Evolutionary conservation across 2,329 filamentous ascomycete species (phyloP).

Genomic region (Penicillium sp.): DNA sequence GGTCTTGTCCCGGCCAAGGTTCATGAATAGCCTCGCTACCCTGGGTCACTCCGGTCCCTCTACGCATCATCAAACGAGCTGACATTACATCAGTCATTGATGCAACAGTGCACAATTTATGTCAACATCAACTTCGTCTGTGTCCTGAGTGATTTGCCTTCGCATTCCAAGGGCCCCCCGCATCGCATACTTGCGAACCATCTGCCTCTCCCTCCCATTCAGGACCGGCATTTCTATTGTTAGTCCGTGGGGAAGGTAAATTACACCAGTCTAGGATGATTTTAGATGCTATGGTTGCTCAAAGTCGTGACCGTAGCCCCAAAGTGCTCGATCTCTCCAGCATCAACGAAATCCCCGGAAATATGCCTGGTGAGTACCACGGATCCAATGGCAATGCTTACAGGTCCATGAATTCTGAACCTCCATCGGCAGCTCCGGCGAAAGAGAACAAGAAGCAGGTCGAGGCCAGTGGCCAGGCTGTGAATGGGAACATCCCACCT

Average conservation of each 20-base stretch:
- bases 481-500: slow-evolving; percentile 52
- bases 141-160: slow-evolving; percentile 5
- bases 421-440: slow-evolving; percentile 19
- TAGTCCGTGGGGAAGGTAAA: slow-evolving; percentile 8
- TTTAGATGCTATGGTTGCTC: slow-evolving; percentile 38
- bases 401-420: slow-evolving; percentile 22
- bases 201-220: neutral
- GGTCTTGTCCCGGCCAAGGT: slow-evolving; percentile 17
- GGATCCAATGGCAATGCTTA: neutral
- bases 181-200: slow-evolving; percentile 2
- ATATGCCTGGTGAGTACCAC: slow-evolving; percentile 36
- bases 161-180: neutral
- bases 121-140: slow-evolving; percentile 1
- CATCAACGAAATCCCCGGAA: slow-evolving; percentile 39
- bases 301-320: slow-evolving; percentile 33
- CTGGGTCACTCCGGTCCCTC: slow-evolving; percentile 14
- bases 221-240: slow-evolving; percentile 4
- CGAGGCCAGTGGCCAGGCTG: slow-evolving; percentile 26
- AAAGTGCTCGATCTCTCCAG: slow-evolving; percentile 39
- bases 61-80: slow-evolving; percentile 17
- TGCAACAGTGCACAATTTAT: slow-evolving; percentile 16
- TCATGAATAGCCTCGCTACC: slow-evolving; percentile 22
- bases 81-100: slow-evolving; percentile 26
- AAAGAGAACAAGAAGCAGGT: slow-evolving; percentile 31
- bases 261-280: slow-evolving; percentile 27